Base-by-base conservation (phyloP, 148 eudicot species). In the Pouteria glomerata region DNA sequence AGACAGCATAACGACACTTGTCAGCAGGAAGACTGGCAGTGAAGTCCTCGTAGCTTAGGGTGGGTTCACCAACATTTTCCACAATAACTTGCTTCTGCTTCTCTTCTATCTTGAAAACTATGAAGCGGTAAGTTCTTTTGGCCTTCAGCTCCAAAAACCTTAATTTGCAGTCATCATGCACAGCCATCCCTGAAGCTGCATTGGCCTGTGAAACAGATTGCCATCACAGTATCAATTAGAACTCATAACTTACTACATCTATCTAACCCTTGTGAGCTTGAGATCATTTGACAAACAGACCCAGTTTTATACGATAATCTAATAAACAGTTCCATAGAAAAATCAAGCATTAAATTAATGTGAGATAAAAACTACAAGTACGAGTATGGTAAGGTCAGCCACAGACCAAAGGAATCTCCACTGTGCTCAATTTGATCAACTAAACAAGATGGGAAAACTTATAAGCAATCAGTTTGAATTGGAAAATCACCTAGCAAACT, bases 161-260 rank as follows among this genome's bases (percentile, higher is more conserved):
- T 42, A 76, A 53, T 59, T 76, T 76, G 79, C 79, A 76, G 35
- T 63, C 74, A 31, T 76, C 79, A 14, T 76, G 74, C 57, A 76
- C 79, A 61, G 79, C 79, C 78, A 76, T 76, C 44, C 79, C 79
- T 24, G 74, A 76, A 8, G 70, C 79, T 11, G 79, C 76, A 42
- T 73, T 73, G 26, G 71, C 76, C 76, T 73, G 68, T 23, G 45
- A 50, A 68, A 29, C 16, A 35, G 7, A 52, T 33, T 18, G 10
- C 33, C 23, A 69, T 57, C 63, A 55, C 23, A 26, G 39, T 34
- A 48, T 55, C 29, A 41, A 35, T 69, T 19, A 33, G 29, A 30
- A 31, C 6, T 52, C 21, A 52, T 35, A 1, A 69, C 37, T 53
- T 2, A 35, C 45, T 11, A 37, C 8, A 1, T 62, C 16, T 35